Percentiles rank a stretch among this genome's conserved stretches.
Evolutionary conservation across 1,284 basidiomycete genomes (phyloP).

Genomic region (Marasmius fiardii): DNA sequence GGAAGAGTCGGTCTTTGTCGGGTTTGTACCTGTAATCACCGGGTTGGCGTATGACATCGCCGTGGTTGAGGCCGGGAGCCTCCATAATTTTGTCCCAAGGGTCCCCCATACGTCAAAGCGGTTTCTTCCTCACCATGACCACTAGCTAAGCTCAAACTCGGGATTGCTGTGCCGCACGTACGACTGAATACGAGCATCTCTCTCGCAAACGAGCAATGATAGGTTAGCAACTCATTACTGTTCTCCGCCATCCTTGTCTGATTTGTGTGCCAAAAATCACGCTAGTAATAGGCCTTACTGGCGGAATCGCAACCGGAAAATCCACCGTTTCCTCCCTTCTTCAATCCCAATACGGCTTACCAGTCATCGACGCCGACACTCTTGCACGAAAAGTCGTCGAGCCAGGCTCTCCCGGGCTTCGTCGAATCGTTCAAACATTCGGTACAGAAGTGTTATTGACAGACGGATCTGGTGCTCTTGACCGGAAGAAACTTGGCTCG

Average conservation of each 20-base stretch:
- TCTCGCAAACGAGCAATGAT: not conserved
- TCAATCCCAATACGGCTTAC: slow-evolving; percentile 55
- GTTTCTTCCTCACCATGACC: no score
- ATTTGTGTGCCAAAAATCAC: not conserved
- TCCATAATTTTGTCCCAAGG: not conserved
- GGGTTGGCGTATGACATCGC: no score
- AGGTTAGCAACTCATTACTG: not conserved
- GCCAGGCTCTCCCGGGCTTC: slow-evolving; percentile 78
- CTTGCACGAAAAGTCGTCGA: slow-evolving; percentile 87
- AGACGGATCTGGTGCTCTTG: slow-evolving; percentile 61
- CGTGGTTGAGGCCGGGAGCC: not conserved
- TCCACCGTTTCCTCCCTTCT: slow-evolving; percentile 86
- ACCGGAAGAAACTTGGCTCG: slow-evolving; percentile 82
- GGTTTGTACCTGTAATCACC: no score
- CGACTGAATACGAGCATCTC: no score
- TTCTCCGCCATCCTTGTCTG: not conserved
- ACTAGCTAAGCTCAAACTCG: no score
- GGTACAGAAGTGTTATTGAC: slow-evolving; percentile 64
- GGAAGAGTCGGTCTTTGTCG: no score
- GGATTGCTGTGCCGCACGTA: no score
- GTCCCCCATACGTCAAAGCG: no score
- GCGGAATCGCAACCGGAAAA: slow-evolving; percentile 96
- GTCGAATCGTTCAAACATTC: slow-evolving; percentile 68
- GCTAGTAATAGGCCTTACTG: slow-evolving; percentile 93
- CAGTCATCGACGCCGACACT: slow-evolving; percentile 90